These are phyloP conservation scores for Prunus persica DNA, from an alignment of 306 rosid genomes.

Conservation along the genomic window DNA sequence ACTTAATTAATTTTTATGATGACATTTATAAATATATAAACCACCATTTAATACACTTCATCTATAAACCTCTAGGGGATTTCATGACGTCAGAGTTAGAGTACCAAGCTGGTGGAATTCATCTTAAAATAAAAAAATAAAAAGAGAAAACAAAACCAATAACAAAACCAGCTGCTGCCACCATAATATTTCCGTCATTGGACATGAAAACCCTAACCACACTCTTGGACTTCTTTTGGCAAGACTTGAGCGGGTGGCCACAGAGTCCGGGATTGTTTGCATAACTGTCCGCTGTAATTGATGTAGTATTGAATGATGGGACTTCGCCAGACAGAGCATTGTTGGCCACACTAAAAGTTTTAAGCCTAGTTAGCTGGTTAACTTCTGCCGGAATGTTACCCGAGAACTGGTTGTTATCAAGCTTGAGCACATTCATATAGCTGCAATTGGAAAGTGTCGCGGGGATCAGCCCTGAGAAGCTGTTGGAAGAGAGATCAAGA, in stretches of 20 bases:
- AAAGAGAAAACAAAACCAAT: background rate
- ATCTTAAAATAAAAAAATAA: too few species aligned
- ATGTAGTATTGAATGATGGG: too few species aligned
- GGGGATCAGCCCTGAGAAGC: slow-evolving; percentile 3
- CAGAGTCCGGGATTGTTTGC: slow-evolving; percentile 12
- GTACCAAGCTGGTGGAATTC: too few species aligned
- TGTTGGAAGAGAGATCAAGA: slow-evolving; percentile 24
- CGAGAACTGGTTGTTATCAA: slow-evolving; percentile 1
- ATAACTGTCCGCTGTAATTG: background rate
- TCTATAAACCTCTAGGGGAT: too few species aligned
- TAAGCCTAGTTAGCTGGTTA: background rate
- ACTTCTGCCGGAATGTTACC: slow-evolving; percentile 3
- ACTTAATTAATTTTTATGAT: too few species aligned
- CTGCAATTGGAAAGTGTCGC: background rate
- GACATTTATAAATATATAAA: too few species aligned
- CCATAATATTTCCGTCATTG: too few species aligned
- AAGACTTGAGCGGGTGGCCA: background rate
- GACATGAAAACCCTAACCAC: background rate
- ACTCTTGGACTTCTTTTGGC: too few species aligned
- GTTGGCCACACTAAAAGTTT: slow-evolving; percentile 6
- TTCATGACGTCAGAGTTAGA: too few species aligned
- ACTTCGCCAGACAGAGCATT: background rate
- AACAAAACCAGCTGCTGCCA: too few species aligned
- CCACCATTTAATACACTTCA: too few species aligned
- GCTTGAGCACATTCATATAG: background rate